Evolutionary conservation across 1,284 basidiomycete genomes (phyloP), one percentile per base, ranked within the genome.

Genomic region (Ceratobasidium sp.): DNA sequence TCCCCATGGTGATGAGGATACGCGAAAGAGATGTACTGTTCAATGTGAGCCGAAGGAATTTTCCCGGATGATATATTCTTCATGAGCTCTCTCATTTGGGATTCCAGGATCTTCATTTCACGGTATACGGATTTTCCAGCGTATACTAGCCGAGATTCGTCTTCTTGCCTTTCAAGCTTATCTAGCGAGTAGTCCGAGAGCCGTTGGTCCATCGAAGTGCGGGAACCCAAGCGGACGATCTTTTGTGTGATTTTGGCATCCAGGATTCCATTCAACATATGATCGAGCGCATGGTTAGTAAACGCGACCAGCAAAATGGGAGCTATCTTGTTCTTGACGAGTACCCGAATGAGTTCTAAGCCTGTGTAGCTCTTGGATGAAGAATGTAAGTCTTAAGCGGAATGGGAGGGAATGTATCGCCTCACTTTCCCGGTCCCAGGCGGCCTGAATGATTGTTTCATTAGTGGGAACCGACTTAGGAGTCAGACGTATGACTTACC

Each of bases 221-320:
- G 80, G 19, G 83, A 81, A 0, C 89, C 89, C 1, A 90, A 77
- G 1, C 88, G 84, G 5, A 88, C 83, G 29, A 90, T 80, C 44
- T 84, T 81, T 0, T 77, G 75, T 0, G 87, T 89, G 67, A 90
- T 87, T 0, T 76, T 75, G 0, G 82, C 82, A 70, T 89, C 84
- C 1, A 89, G 77, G 1, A 89, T 80, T 0, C 83, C 83, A 7
- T 78, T 77, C 1, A 90, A 77, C 76, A 90, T 82, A 69, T 90
- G 86, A 70, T 91, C 88, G 0, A 90, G 78, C 0, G 89, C 87
- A 70, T 91, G 89, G 73, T 91, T 90, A 0, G 89, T 90, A 75
- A 85, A 88, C 0, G 87, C 86, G 49, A 90, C 86, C 78, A 90
- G 79, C 14, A 89, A 78, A 64, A 90, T 84, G 0, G 85, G 87